Base-by-base conservation (phyloP, 1,139 yeast genomes). In the Dujonia santamariae region DNA sequence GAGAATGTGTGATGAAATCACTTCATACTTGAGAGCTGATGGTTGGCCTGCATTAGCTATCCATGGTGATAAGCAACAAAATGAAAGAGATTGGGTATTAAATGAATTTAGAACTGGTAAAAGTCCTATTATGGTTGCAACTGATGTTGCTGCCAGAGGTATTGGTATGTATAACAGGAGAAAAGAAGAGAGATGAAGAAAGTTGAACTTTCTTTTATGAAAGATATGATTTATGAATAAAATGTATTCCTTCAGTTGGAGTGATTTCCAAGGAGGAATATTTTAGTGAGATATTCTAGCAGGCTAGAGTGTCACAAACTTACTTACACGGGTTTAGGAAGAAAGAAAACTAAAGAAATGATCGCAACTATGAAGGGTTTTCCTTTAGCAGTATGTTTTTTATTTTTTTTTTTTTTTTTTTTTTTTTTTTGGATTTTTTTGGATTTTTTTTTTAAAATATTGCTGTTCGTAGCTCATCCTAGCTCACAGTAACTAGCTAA, bases 141-240 rank as follows among this genome's bases (percentile, higher is more conserved):
- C 98, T 49, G 98, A 92, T 67, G 98, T 92, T 63, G 98, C 98
- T 43, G 96, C 98, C 48, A 87, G 98, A 78, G 98, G 98, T 80
- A 90, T 92, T 75, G 98, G 96, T 88, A 87, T 70, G 97, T 85
- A 64, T 64, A 43, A 45, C 4, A 17, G 26, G n/a, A n/a, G n/a
- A n/a, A n/a, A n/a, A n/a, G n/a, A n/a, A n/a, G n/a, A n/a, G n/a
- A n/a, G n/a, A n/a, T n/a, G n/a, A n/a, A n/a, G n/a, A n/a, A n/a
- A n/a, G n/a, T n/a, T n/a, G n/a, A n/a, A n/a, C n/a, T n/a, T n/a
- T n/a, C n/a, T n/a, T n/a, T n/a, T n/a, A n/a, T n/a, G n/a, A n/a
- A n/a, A n/a, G n/a, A n/a, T n/a, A n/a, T n/a, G n/a, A n/a, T n/a
- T n/a, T n/a, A n/a, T n/a, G n/a, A n/a, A n/a, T n/a, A n/a, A n/a